These are phyloP conservation scores for Cyclotella distinguenda DNA, from an alignment of 108 stramenopile genomes.

Conservation along the genomic window DNA sequence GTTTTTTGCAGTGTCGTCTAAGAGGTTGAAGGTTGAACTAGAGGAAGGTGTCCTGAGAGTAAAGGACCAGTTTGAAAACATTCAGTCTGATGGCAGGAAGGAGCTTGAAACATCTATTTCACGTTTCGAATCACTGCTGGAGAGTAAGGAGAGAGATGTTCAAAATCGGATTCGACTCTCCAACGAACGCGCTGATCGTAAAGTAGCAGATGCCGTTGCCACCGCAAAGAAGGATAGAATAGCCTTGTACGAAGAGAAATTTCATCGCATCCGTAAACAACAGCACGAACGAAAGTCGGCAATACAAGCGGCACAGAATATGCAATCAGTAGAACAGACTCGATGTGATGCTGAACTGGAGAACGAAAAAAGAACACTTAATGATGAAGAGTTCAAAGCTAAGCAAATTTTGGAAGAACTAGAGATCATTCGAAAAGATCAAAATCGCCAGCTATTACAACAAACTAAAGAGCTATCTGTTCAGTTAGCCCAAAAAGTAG, in stretches of 20 bases:
- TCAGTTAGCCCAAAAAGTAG: slow-evolving; percentile 17
- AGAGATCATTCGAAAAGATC: slow-evolving; percentile 14
- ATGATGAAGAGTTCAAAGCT: slow-evolving; percentile 8
- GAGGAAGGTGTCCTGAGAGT: slow-evolving; percentile 4
- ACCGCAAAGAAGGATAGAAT: slow-evolving; percentile 20
- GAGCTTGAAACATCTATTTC: slow-evolving; percentile 11
- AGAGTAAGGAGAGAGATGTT: slow-evolving; percentile 22
- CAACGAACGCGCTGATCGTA: slow-evolving; percentile 22
- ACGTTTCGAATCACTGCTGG: slow-evolving; percentile 12
- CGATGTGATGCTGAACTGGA: slow-evolving; percentile 36
- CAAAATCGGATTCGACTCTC: slow-evolving; percentile 5
- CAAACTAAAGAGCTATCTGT: slow-evolving; percentile 24
- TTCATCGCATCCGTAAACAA: slow-evolving; percentile 20
- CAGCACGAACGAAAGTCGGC: slow-evolving; percentile 7
- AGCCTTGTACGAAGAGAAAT: slow-evolving; percentile 25
- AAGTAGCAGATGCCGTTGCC: slow-evolving; percentile 14
- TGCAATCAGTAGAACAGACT: slow-evolving; percentile 17
- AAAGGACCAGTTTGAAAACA: slow-evolving; percentile 10
- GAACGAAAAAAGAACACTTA: slow-evolving; percentile 15
- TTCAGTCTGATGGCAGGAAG: slow-evolving; percentile 1
- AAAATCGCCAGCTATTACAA: slow-evolving; percentile 8
- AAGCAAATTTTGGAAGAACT: slow-evolving; percentile 22
- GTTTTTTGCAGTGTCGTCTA: slow-evolving; percentile 25
- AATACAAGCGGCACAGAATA: slow-evolving; percentile 7
- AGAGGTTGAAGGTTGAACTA: slow-evolving; percentile 1